Conservation (phyloP, 257 asterid species). For the Plectranthus barbatus region DNA sequence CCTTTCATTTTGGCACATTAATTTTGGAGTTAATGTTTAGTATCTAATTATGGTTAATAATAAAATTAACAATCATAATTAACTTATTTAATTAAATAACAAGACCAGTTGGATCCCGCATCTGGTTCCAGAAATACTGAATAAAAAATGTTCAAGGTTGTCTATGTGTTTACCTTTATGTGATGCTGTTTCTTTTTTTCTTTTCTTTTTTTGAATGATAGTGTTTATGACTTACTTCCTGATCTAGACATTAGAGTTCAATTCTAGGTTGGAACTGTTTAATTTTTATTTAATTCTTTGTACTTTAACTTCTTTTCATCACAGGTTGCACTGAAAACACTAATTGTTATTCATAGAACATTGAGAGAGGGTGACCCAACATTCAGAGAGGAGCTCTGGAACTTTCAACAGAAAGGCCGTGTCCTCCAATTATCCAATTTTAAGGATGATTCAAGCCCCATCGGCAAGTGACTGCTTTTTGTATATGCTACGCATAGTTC, state of each 20-base stretch:
- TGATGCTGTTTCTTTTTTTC: too few relatives aligned
- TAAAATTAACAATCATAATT: too few relatives aligned
- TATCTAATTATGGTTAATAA: too few relatives aligned
- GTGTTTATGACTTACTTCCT: constrained; percentile 5
- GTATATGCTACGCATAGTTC: neutral
- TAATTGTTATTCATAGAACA: constrained; percentile 82
- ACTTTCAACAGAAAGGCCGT: constrained; percentile 85
- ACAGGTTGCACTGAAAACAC: constrained; percentile 90
- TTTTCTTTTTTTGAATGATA: neutral
- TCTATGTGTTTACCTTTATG: too few relatives aligned
- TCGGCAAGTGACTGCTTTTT: constrained; percentile 38
- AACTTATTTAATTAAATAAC: too few relatives aligned
- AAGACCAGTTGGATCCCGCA: neutral
- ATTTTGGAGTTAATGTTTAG: too few relatives aligned
- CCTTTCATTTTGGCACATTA: too few relatives aligned
- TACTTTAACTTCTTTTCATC: neutral
- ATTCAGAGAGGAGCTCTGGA: constrained; percentile 80
- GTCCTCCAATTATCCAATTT: constrained; percentile 85
- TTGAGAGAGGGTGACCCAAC: constrained; percentile 97
- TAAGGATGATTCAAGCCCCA: constrained; percentile 96
- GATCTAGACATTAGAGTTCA: constrained; percentile 1
- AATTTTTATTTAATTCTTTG: neutral
- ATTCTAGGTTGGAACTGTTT: constrained; percentile 7
- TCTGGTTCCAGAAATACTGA: neutral
- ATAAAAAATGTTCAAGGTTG: neutral